These are phyloP conservation scores for Naematelia encephala DNA, from an alignment of 768 basidiomycete genomes.

Conservation along the genomic window DNA sequence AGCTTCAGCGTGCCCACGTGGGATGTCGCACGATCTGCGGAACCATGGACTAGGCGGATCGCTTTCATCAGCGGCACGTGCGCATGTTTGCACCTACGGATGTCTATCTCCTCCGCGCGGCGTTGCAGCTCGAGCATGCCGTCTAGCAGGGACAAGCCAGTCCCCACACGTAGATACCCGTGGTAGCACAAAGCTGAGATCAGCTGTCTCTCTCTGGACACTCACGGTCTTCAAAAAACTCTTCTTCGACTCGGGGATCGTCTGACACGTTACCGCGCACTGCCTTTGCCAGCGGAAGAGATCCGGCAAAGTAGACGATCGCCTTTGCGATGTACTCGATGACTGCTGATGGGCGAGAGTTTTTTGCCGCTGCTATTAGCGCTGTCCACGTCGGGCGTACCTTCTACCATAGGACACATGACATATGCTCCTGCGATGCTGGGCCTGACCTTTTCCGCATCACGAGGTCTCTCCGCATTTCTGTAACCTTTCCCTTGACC, in stretches of 20 bases:
- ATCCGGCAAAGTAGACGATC: slow-evolving; percentile 41
- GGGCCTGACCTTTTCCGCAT: slow-evolving; percentile 33
- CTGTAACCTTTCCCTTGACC: slow-evolving; percentile 32
- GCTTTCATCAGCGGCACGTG: slow-evolving; percentile 23
- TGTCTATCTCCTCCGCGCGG: slow-evolving; percentile 42
- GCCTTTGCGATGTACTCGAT: slow-evolving; percentile 37
- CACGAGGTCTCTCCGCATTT: slow-evolving; percentile 14
- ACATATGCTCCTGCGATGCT: slow-evolving; percentile 50
- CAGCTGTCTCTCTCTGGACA: slow-evolving; percentile 3
- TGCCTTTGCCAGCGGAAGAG: slow-evolving; percentile 45
- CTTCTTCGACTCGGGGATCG: slow-evolving; percentile 52
- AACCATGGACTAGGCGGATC: slow-evolving; percentile 51
- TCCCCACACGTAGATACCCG: slow-evolving; percentile 49
- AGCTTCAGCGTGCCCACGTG: slow-evolving; percentile 45
- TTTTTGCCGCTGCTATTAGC: slow-evolving; percentile 34
- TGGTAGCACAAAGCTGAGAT: slow-evolving; percentile 49
- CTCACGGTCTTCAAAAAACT: slow-evolving; percentile 49
- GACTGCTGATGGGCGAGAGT: slow-evolving; percentile 42
- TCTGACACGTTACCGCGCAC: slow-evolving; percentile 50
- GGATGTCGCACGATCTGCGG: slow-evolving; percentile 48
- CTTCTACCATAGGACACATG: slow-evolving; percentile 49
- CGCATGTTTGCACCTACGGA: slow-evolving; percentile 32
- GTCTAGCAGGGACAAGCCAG: slow-evolving; percentile 48
- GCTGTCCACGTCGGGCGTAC: slow-evolving; percentile 18
- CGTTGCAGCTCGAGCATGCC: slow-evolving; percentile 44